Base-by-base conservation (phyloP, 805 yeast genomes). In the Spathaspora boniae region DNA sequence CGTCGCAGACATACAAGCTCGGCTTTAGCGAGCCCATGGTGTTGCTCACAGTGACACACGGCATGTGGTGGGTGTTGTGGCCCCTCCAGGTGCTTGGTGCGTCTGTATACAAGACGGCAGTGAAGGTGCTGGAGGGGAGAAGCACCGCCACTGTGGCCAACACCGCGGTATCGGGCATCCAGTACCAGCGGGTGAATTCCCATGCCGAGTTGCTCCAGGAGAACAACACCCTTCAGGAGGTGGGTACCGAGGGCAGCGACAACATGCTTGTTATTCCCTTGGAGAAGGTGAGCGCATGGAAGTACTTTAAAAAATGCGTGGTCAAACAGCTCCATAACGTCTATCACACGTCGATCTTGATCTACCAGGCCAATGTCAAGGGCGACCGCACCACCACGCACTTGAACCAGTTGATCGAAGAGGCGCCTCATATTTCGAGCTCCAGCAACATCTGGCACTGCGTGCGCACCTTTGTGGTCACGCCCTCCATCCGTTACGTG, bases 51-150 rank as follows among this genome's bases (percentile, higher is more conserved):
- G 58, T 84, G 12, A 86, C 95, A 0, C 96, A 86, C 51, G 83
- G 88, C 2, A 74, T 81, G 8, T 84, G 93, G 94, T 65, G 78
- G 70, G 33, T 74, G 9, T 64, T 84, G 30, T 80, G 87, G 83
- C 91, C 89, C 0, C 32, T 73, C 5, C 95, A 86, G 53, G 71
- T 79, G 7, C 7, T 70, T 0, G 38, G 56, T 2, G 66, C 82
- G 27, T 76, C 80, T 17, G 9, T 64, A 1, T n/a, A 28, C 18
- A 30, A 18, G 21, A 34, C 38, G 5, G n/a, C 25, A 2, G n/a
- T 22, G 6, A 34, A 27, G 20, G 16, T 4, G 5, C 12, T 22
- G 6, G 29, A 27, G 20, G 16, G 4, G 5, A 27, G 4, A 4
- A 9, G 17, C 16, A 12, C 9, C 11, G 6, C 15, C 20, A 4